A percentile compares a stretch with the other conserved stretches of the same genome.
Evolutionary conservation across 495 filamentous ascomycete species (phyloP).

Genomic region (Penicillium arizonense): DNA sequence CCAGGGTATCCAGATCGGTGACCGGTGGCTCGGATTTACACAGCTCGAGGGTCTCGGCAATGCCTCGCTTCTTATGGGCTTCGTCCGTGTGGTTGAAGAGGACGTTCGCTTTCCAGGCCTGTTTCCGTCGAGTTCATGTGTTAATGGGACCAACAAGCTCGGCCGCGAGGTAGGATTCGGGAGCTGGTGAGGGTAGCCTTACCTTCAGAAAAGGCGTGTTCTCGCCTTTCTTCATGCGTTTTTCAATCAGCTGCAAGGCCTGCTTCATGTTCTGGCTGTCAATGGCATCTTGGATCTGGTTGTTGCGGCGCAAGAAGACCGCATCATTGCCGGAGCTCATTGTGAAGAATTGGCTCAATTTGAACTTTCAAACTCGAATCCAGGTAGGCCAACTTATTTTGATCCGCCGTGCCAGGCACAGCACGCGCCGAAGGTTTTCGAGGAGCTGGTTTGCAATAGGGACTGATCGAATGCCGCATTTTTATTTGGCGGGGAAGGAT

Average conservation of each 20-base stretch:
- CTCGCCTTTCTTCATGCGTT: slow-evolving; percentile 60
- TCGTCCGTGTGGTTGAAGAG: slow-evolving; percentile 45
- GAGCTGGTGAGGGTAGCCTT: background rate
- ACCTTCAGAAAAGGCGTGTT: slow-evolving; percentile 44
- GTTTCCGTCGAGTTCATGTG: background rate
- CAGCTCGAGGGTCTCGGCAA: slow-evolving; percentile 46
- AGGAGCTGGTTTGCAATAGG: background rate
- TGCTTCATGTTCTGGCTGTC: slow-evolving; percentile 56
- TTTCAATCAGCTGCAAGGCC: slow-evolving; percentile 58
- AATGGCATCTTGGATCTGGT: slow-evolving; percentile 58
- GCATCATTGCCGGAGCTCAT: slow-evolving; percentile 41
- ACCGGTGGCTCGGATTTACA: slow-evolving; percentile 47
- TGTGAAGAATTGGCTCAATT: slow-evolving; percentile 1
- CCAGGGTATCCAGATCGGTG: slow-evolving; percentile 50
- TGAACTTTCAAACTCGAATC: background rate
- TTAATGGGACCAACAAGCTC: background rate
- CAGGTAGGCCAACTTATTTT: background rate
- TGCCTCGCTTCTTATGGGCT: slow-evolving; percentile 39
- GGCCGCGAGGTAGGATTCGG: background rate
- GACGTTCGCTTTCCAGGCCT: slow-evolving; percentile 56
- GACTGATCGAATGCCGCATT: slow-evolving; percentile 7
- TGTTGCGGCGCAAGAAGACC: slow-evolving; percentile 54
- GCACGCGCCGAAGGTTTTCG: slow-evolving; percentile 15
- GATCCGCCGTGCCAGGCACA: slow-evolving; percentile 33
- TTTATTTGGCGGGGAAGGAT: slow-evolving; percentile 31